These are phyloP conservation scores for Pseudonitzschia multistriata DNA, from an alignment of 108 stramenopile species.

Conservation along the genomic window DNA sequence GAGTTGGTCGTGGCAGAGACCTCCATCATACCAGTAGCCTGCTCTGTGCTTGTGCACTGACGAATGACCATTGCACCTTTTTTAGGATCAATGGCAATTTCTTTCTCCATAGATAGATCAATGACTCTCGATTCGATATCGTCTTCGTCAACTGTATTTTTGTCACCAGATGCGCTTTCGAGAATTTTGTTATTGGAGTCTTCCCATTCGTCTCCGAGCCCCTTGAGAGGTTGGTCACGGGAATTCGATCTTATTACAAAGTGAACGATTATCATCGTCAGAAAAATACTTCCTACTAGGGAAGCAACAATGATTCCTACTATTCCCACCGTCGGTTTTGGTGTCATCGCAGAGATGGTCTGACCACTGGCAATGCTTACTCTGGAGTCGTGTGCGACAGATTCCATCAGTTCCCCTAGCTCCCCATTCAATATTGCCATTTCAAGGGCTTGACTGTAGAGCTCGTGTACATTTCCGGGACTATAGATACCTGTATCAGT, in stretches of 20 bases:
- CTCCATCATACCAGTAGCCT: background rate
- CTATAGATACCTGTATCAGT: background rate
- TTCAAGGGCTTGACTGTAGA: background rate
- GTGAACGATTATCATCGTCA: background rate
- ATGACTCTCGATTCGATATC: no score
- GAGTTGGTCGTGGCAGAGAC: background rate
- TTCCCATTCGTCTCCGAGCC: background rate
- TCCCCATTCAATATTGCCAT: background rate
- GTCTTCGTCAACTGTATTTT: no score
- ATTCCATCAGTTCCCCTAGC: background rate
- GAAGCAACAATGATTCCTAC: background rate
- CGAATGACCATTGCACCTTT: no score
- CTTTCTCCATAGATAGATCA: no score
- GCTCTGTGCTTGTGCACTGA: no score
- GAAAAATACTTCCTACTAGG: background rate
- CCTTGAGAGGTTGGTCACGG: background rate
- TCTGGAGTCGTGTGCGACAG: background rate
- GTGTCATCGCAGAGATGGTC: background rate
- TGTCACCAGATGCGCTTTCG: no score
- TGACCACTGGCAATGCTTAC: constrained; percentile 1
- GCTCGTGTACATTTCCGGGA: background rate
- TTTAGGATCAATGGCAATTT: no score
- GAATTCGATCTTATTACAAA: background rate
- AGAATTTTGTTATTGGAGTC: background rate
- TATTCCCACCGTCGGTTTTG: background rate